Evolutionary conservation across 192 early-diverging fungal species (phyloP).

Genomic region (Haplosporangium gracile): DNA sequence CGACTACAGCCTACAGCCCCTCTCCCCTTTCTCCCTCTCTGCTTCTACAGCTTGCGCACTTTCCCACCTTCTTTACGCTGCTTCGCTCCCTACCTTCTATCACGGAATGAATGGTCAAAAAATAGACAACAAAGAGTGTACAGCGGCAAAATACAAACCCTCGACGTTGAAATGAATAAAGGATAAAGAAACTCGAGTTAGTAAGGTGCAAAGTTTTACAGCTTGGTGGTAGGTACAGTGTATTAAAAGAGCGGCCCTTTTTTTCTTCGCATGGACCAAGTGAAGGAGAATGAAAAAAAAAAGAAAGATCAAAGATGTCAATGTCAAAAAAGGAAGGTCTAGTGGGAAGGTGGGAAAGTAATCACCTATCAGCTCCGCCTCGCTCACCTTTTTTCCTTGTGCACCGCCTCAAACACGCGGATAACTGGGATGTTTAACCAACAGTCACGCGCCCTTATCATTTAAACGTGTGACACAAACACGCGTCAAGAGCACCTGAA

Average conservation of each 20-base stretch:
- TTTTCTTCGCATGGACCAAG: neutral
- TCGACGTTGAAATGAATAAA: neutral
- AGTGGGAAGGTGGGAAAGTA: neutral
- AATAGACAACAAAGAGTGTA: neutral
- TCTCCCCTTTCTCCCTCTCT: neutral
- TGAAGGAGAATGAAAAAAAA: neutral
- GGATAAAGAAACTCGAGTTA: neutral
- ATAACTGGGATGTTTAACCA: neutral
- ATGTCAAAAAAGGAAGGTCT: neutral
- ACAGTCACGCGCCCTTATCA: neutral
- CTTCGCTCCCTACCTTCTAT: no score
- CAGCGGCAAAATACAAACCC: neutral
- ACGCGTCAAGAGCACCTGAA: constrained; percentile 1
- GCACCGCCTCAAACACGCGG: neutral
- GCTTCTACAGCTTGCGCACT: neutral
- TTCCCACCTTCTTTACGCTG: no score
- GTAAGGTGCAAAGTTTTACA: neutral
- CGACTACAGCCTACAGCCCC: neutral
- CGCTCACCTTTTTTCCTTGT: neutral
- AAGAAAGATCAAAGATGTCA: neutral
- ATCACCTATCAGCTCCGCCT: neutral
- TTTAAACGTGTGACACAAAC: neutral
- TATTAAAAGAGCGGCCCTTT: neutral
- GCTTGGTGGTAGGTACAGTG: neutral
- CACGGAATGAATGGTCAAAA: neutral